phyloP scores from a whole-genome alignment of 2,329 filamentous ascomycete genomes.

The Colletotrichum lini region DNA sequence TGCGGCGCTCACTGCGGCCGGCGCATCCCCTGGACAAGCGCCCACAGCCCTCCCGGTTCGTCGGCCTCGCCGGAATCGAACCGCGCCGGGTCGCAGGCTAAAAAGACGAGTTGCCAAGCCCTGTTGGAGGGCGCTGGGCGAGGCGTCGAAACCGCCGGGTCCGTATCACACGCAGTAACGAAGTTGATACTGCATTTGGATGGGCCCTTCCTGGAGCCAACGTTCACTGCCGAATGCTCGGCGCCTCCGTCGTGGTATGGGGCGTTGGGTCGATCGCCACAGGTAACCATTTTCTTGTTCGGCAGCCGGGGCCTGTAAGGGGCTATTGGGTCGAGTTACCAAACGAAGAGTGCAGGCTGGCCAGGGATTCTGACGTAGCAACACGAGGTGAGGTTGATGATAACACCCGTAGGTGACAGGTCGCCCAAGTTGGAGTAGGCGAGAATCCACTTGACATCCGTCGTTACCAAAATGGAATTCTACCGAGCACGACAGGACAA shows the following conservation, averaged over 20 bases:
- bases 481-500: background rate
- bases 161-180: background rate
- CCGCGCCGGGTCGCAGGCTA: background rate
- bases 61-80: constrained; percentile 1
- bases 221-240: background rate
- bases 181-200: background rate
- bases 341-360: background rate
- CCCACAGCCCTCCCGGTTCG: background rate
- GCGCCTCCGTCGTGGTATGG: background rate
- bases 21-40: background rate
- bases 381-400: background rate
- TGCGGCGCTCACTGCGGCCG: background rate
- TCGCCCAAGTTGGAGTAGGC: constrained; percentile 11
- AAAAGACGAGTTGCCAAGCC: background rate
- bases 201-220: background rate
- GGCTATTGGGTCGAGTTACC: background rate
- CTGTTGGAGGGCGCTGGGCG: background rate
- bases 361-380: constrained; percentile 5
- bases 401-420: constrained; percentile 8
- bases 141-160: background rate
- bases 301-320: constrained; percentile 6
- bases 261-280: background rate
- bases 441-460: constrained; percentile 2
- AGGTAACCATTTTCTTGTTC: background rate
- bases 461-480: background rate